Evolutionary conservation across 2,329 filamentous ascomycete genomes (phyloP).

Genomic region (Exophiala bonariae): DNA sequence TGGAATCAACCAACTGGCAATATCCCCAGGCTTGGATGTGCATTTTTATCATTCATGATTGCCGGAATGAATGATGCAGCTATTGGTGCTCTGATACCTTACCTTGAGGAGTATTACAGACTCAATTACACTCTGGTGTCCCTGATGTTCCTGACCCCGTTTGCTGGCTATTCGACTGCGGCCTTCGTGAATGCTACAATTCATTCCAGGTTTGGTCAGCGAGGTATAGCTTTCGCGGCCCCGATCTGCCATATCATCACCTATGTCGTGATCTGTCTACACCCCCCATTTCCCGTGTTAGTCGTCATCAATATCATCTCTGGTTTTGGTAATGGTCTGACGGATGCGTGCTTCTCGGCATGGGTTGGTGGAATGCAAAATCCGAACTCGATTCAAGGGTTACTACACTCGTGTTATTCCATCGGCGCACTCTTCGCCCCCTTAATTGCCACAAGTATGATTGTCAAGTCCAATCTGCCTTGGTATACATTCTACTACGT

Average conservation of each 20-base stretch:
- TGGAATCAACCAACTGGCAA: constrained; percentile 66
- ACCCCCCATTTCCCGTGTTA: constrained; percentile 44
- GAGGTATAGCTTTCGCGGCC: constrained; percentile 68
- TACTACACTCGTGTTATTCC: constrained; percentile 72
- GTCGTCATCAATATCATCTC: constrained; percentile 41
- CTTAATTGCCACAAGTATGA: constrained; percentile 69
- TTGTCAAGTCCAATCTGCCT: constrained; percentile 58
- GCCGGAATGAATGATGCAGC: constrained; percentile 59
- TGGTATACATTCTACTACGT: constrained; percentile 76
- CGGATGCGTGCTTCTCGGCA: constrained; percentile 59
- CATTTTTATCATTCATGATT: constrained; percentile 58
- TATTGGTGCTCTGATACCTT: constrained; percentile 41
- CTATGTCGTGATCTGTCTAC: constrained; percentile 38
- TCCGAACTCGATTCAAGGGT: constrained; percentile 71
- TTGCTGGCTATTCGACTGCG: constrained; percentile 48
- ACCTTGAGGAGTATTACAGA: constrained; percentile 44
- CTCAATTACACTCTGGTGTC: constrained; percentile 49
- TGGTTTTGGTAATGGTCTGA: constrained; percentile 43
- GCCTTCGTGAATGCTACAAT: constrained; percentile 46
- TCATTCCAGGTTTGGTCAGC: constrained; percentile 58
- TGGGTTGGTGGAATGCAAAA: constrained; percentile 71
- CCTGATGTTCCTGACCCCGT: constrained; percentile 50
- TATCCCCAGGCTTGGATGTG: constrained; percentile 42
- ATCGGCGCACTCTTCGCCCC: constrained; percentile 68
- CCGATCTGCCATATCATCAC: constrained; percentile 38